These are phyloP conservation scores for Botrytis hyacinthi DNA, from an alignment of 2,329 filamentous ascomycete genomes.

Conservation along the genomic window DNA sequence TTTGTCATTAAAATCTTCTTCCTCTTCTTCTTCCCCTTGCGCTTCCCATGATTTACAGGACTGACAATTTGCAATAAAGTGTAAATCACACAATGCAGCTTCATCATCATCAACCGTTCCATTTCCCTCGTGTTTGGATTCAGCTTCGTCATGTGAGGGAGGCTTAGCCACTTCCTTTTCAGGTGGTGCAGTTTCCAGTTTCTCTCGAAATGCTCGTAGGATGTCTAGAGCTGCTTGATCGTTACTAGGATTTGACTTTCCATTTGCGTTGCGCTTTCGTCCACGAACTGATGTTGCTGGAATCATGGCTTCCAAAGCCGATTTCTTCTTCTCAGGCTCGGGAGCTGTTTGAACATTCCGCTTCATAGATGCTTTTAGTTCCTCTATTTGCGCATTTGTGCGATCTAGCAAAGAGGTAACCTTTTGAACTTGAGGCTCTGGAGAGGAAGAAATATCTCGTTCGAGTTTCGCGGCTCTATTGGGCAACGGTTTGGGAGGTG, in stretches of 20 bases:
- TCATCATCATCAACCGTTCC: conserved; percentile 59
- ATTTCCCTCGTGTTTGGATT: conserved; percentile 25
- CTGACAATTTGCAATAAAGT: conserved; percentile 94
- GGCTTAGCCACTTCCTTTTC: conserved; percentile 40
- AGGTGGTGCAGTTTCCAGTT: conserved; percentile 58
- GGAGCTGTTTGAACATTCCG: conserved; percentile 55
- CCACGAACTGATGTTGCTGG: conserved; percentile 68
- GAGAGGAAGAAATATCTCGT: conserved; percentile 40
- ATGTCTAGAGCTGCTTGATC: conserved; percentile 67
- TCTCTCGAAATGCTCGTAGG: conserved; percentile 76
- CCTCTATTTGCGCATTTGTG: conserved; percentile 78
- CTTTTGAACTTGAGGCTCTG: conserved; percentile 40
- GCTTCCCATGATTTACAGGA: conserved; percentile 83
- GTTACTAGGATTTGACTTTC: conserved; percentile 50
- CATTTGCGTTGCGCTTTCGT: conserved; percentile 65
- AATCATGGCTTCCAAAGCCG: conserved; percentile 70
- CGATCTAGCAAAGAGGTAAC: conserved; percentile 54
- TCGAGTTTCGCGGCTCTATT: conserved; percentile 39
- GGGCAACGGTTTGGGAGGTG: conserved; percentile 31
- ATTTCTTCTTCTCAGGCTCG: conserved; percentile 59
- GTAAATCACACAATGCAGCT: conserved; percentile 79
- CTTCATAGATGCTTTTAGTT: conserved; percentile 78
- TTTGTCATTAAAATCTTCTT: conserved; percentile 58
- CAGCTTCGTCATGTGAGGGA: conserved; percentile 27
- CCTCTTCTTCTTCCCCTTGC: conserved; percentile 46